These are phyloP conservation scores for Pseudognaphalium luteoalbum DNA, from an alignment of 129 eudicot genomes.

Conservation along the genomic window DNA sequence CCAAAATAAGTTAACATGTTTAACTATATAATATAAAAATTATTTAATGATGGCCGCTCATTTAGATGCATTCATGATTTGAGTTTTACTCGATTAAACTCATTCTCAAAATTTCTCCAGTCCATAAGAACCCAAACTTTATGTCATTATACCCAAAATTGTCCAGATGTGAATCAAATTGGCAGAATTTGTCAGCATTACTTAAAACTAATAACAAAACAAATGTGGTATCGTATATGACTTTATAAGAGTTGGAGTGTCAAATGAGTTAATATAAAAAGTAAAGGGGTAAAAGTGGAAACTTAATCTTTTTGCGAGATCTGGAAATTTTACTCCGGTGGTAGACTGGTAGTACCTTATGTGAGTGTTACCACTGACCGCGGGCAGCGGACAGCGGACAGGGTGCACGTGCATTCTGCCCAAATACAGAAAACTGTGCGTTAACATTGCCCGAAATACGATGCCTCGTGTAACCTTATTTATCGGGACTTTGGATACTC, in stretches of 20 bases:
- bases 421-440: constrained; percentile 25
- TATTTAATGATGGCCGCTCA: no score
- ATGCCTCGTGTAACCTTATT: constrained; percentile 42
- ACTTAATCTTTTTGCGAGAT: constrained; percentile 8
- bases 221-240: background rate
- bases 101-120: no score
- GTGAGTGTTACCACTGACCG: constrained; percentile 31
- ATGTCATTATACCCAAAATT: no score
- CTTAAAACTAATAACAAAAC: no score
- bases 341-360: constrained; percentile 10
- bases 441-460: constrained; percentile 34
- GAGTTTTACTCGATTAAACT: no score
- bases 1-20: no score
- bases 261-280: background rate
- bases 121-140: no score
- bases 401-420: constrained; percentile 40
- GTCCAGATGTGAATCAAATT: no score
- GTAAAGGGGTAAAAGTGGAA: constrained; percentile 10
- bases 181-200: no score
- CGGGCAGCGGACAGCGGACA: constrained; percentile 41
- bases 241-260: background rate
- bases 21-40: no score
- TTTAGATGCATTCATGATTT: no score
- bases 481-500: constrained; percentile 43
- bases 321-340: constrained; percentile 25